These are phyloP conservation scores for Oryza punctata DNA, from an alignment of 176 grass and related monocot genomes.

Conservation along the genomic window DNA sequence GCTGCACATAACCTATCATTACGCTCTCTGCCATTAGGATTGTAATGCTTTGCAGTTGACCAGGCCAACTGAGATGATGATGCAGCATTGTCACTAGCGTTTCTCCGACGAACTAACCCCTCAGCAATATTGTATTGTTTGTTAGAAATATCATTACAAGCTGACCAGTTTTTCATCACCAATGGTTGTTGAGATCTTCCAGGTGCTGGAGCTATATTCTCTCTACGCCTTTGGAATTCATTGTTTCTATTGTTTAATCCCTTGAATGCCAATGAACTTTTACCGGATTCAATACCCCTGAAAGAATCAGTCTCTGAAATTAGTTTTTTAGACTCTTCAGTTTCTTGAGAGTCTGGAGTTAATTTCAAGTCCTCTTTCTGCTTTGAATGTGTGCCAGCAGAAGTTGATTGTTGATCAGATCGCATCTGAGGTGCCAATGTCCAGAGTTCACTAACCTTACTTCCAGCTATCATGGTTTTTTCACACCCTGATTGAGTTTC, in stretches of 20 bases:
- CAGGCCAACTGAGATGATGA: slow-evolving; percentile 63
- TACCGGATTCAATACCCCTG: slow-evolving; percentile 38
- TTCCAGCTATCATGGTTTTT: slow-evolving; percentile 35
- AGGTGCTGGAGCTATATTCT: slow-evolving; percentile 60
- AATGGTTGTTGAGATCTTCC: slow-evolving; percentile 76
- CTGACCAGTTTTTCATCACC: slow-evolving; percentile 83
- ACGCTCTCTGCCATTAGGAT: slow-evolving; percentile 49
- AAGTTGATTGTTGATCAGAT: slow-evolving; percentile 54
- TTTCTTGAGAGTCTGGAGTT: slow-evolving; percentile 48
- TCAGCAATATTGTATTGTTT: slow-evolving; percentile 59
- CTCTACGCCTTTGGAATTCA: slow-evolving; percentile 62
- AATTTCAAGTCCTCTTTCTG: slow-evolving; percentile 55
- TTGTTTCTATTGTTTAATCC: slow-evolving; percentile 47
- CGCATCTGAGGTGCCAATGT: slow-evolving; percentile 45
- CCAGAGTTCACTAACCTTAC: slow-evolving; percentile 36
- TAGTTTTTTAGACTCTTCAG: slow-evolving; percentile 56
- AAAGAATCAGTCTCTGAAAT: slow-evolving; percentile 74
- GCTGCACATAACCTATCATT: slow-evolving; percentile 39
- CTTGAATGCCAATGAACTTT: slow-evolving; percentile 40
- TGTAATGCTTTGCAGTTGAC: slow-evolving; percentile 56
- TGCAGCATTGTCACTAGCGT: slow-evolving; percentile 48
- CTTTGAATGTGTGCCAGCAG: slow-evolving; percentile 45
- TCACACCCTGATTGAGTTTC: slow-evolving; percentile 49
- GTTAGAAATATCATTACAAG: slow-evolving; percentile 81
- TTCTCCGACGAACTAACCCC: slow-evolving; percentile 48